Base-by-base conservation (phyloP, 225 moss, liverwort and hornwort species). In the Pleurozium schreberi region DNA sequence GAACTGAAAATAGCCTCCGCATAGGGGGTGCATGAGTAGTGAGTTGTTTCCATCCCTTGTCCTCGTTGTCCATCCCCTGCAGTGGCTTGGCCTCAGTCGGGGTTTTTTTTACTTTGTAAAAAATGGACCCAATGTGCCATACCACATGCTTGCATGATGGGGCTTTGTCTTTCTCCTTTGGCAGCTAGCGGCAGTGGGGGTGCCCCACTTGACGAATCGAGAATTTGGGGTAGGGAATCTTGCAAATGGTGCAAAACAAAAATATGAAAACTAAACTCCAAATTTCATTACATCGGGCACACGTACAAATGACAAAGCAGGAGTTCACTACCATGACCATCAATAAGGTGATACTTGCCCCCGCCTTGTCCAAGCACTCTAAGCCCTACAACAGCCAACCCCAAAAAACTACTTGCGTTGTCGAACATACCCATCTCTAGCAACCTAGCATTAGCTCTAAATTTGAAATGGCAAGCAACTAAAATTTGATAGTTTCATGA, bases 241-340 rank as follows among this genome's bases (percentile, higher is more conserved):
- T 38, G 58, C 79, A 58, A 79, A 58, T 58, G 34, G 79, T 58
- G 55, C 38, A 38, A 14, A 57, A 26, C 38, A 38, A 38, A n/a
- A n/a, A n/a, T n/a, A n/a, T n/a, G n/a, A n/a, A 74, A 75, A 75
- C 7, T 49, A 12, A 75, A 75, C 4, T 75, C 31, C 31, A 75
- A 75, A 75, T 12, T 20, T 49, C 6, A 49, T 49, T 11, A 19
- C 19, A 11, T 31, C 0, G 2, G 2, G 4, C 7, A 74, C 3
- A 27, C 3, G 0, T 26, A 70, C 0, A 0, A 1, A 73, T 6
- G 1, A 28, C 2, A 1, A 13, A 73, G 28, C 1, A 28, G 0
- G 27, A 43, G 9, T 1, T 43, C 5, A 0, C 1, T 4, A 0
- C 14, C 8, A 21, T 5, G 0, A 73, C 10, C 73, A 71, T 45